phyloP scores from a whole-genome alignment of 495 filamentous ascomycete species.

The Rostrohypoxylon terebratum region DNA sequence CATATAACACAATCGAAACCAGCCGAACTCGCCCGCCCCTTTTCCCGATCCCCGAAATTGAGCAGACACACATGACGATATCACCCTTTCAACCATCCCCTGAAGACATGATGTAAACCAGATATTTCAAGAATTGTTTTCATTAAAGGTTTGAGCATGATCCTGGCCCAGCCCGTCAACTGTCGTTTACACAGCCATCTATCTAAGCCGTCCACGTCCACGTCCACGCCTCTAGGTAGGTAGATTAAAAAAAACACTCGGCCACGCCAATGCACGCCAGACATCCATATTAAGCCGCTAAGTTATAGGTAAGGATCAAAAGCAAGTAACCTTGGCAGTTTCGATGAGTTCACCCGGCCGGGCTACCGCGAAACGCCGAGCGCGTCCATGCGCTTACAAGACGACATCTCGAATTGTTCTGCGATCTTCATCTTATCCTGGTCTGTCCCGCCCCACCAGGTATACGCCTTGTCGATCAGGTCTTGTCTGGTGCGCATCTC shows the following conservation, averaged over 20 bases:
- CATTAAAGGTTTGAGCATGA: not conserved
- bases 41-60: too few relatives aligned
- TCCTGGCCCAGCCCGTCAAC: not conserved
- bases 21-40: too few relatives aligned
- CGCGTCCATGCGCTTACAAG: conserved; percentile 54
- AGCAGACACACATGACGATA: not conserved
- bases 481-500: conserved; percentile 72
- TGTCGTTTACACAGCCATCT: not conserved
- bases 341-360: not conserved
- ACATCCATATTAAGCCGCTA: not conserved
- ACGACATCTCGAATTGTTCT: conserved; percentile 52
- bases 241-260: not conserved
- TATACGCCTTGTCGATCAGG: conserved; percentile 81
- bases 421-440: conserved; percentile 74
- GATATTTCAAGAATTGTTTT: conserved; percentile 3
- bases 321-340: not conserved
- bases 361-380: conserved; percentile 46
- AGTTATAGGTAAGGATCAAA: not conserved
- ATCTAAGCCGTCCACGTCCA: not conserved
- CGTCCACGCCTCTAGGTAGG: not conserved
- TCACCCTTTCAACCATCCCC: not conserved
- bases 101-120: conserved; percentile 5
- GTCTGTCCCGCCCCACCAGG: conserved; percentile 84
- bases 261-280: not conserved
- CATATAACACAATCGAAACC: too few relatives aligned